Percentiles rank a stretch among this genome's conserved stretches.
phyloP scores from a whole-genome alignment of 164 flowering plant genomes.

The Cinnamomum micranthum region DNA sequence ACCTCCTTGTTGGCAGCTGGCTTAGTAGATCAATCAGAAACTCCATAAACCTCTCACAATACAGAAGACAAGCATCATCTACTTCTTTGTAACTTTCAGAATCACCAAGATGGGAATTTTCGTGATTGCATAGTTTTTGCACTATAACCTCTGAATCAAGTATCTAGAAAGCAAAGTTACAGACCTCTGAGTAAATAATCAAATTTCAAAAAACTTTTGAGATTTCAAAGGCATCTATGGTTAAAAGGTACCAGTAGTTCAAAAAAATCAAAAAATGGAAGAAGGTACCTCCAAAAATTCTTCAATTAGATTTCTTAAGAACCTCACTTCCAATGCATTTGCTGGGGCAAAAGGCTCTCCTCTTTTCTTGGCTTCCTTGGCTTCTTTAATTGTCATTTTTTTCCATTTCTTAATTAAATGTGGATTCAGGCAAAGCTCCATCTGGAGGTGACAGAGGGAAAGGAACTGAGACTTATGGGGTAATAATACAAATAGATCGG shows the following conservation, averaged over 20 bases:
- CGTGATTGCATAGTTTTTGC: constrained; percentile 21
- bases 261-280: neutral
- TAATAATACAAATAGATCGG: neutral
- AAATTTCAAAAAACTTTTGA: neutral
- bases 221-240: too few species aligned
- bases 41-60: constrained; percentile 98
- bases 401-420: constrained; percentile 83
- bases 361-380: constrained; percentile 53
- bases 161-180: constrained; percentile 39
- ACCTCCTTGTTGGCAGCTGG: constrained; percentile 99
- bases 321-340: constrained; percentile 59
- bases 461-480: neutral
- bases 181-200: neutral
- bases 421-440: constrained; percentile 78
- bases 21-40: constrained; percentile 93
- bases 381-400: constrained; percentile 62
- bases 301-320: constrained; percentile 71
- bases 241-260: too few species aligned
- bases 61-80: constrained; percentile 71
- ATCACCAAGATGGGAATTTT: constrained; percentile 29
- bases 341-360: constrained; percentile 62
- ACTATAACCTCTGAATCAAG: constrained; percentile 62
- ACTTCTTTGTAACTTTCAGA: constrained; percentile 26
- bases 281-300: constrained; percentile 79
- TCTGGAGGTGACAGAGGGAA: constrained; percentile 32